Percentiles rank a stretch among this genome's conserved stretches.
Evolutionary conservation across 2,329 filamentous ascomycete genomes (phyloP).

Genomic region (Dothidotthia symphoricarpi): DNA sequence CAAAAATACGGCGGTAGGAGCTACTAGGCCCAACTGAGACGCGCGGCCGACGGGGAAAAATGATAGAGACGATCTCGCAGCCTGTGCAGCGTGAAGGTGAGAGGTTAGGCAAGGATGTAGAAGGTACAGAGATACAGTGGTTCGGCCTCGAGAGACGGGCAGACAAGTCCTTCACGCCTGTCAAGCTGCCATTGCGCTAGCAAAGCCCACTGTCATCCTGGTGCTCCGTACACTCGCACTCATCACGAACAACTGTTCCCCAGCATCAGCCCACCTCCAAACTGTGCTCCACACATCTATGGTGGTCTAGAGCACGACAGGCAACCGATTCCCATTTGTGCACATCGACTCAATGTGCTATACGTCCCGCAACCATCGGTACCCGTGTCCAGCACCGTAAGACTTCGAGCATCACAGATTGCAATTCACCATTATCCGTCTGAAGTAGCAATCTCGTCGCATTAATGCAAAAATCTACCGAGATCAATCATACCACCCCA

Average conservation of each 20-base stretch:
- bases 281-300: no score
- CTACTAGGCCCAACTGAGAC: slow-evolving; percentile 20
- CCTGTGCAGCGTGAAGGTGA: neutral
- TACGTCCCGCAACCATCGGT: no score
- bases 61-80: neutral
- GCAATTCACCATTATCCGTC: no score
- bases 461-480: slow-evolving; percentile 27
- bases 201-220: slow-evolving; percentile 13
- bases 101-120: slow-evolving; percentile 1
- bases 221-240: slow-evolving; percentile 10
- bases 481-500: slow-evolving; percentile 6
- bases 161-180: slow-evolving; percentile 4
- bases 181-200: slow-evolving; percentile 4
- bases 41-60: slow-evolving; percentile 15
- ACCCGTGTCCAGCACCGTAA: slow-evolving; percentile 1
- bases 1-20: slow-evolving; percentile 9
- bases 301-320: no score
- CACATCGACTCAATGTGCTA: no score
- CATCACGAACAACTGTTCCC: neutral
- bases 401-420: neutral
- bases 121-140: slow-evolving; percentile 1
- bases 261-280: neutral
- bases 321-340: no score
- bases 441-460: slow-evolving; percentile 7
- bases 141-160: slow-evolving; percentile 1